These are phyloP conservation scores for Alternaria angustiovoidea DNA, from an alignment of 2,329 filamentous ascomycete species.

Conservation along the genomic window DNA sequence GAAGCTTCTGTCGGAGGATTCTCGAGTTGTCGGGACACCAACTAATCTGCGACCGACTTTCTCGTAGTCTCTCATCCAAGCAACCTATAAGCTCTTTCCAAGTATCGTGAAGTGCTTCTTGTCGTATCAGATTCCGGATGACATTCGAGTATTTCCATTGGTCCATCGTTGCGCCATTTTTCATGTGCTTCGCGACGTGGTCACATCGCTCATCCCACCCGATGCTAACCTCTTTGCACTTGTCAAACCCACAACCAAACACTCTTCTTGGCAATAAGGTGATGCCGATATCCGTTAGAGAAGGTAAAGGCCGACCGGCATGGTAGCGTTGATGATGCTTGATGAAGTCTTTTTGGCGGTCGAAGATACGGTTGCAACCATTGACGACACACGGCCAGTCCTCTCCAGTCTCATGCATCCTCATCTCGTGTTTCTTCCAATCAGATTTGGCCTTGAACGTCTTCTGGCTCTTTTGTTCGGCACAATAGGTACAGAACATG, in stretches of 20 bases:
- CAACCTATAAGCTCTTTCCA: constrained; percentile 49
- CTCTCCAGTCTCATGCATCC: constrained; percentile 51
- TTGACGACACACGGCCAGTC: constrained; percentile 48
- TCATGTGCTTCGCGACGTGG: constrained; percentile 51
- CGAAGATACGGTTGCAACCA: constrained; percentile 47
- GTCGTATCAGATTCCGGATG: constrained; percentile 49
- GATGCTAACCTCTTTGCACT: constrained; percentile 51
- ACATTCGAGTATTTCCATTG: constrained; percentile 52
- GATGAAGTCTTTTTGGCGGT: constrained; percentile 49
- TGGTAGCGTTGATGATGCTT: constrained; percentile 50
- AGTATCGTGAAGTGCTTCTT: constrained; percentile 47
- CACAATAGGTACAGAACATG: constrained; percentile 52
- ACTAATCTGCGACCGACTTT: constrained; percentile 48
- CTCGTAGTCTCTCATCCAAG: constrained; percentile 43
- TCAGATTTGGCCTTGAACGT: constrained; percentile 52
- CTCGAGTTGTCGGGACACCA: constrained; percentile 50
- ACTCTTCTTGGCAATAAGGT: constrained; percentile 44
- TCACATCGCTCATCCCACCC: constrained; percentile 51
- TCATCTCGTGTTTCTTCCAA: constrained; percentile 52
- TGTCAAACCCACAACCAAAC: constrained; percentile 51
- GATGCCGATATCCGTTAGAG: constrained; percentile 47
- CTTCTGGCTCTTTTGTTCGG: constrained; percentile 45
- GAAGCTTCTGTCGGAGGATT: constrained; percentile 47
- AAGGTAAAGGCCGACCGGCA: constrained; percentile 45
- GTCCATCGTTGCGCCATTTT: constrained; percentile 45